phyloP scores from a whole-genome alignment of 257 asterid genomes.

The Coffea canephora region DNA sequence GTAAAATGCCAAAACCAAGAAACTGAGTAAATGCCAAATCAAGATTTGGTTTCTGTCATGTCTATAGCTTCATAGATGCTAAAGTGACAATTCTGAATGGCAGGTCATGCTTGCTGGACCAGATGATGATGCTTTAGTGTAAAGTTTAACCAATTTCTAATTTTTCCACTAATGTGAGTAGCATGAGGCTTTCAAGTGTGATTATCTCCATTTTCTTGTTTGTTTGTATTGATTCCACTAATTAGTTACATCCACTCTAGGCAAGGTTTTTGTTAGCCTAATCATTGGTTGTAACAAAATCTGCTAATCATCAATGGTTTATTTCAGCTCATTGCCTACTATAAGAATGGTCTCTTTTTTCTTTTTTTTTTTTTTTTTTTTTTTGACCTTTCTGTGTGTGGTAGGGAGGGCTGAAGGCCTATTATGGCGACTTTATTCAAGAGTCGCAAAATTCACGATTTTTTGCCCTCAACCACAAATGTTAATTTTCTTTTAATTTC shows the following conservation, averaged over 20 bases:
- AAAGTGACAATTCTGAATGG: background rate
- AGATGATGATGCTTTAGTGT: slow-evolving; percentile 86
- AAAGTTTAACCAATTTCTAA: slow-evolving; percentile 41
- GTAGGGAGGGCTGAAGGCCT: too few species aligned
- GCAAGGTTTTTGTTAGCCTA: slow-evolving; percentile 79
- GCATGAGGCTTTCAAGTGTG: slow-evolving; percentile 36
- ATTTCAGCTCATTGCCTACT: slow-evolving; percentile 23
- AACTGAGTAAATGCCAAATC: background rate
- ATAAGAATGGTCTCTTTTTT: background rate
- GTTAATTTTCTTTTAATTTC: background rate
- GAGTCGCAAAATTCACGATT: too few species aligned
- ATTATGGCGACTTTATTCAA: too few species aligned
- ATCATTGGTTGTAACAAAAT: slow-evolving; percentile 56
- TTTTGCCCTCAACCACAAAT: too few species aligned
- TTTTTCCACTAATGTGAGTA: slow-evolving; percentile 26
- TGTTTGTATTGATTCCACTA: slow-evolving; percentile 33
- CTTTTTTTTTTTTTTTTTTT: background rate
- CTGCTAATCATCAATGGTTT: slow-evolving; percentile 43
- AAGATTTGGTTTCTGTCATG: background rate
- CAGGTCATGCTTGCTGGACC: slow-evolving; percentile 97
- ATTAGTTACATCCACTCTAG: slow-evolving; percentile 42
- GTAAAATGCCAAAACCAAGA: background rate
- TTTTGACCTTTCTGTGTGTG: too few species aligned
- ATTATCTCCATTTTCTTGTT: slow-evolving; percentile 20
- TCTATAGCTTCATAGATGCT: slow-evolving; percentile 3